Conservation (phyloP, 2,329 filamentous ascomycete species). For the Cadophora gregata region DNA sequence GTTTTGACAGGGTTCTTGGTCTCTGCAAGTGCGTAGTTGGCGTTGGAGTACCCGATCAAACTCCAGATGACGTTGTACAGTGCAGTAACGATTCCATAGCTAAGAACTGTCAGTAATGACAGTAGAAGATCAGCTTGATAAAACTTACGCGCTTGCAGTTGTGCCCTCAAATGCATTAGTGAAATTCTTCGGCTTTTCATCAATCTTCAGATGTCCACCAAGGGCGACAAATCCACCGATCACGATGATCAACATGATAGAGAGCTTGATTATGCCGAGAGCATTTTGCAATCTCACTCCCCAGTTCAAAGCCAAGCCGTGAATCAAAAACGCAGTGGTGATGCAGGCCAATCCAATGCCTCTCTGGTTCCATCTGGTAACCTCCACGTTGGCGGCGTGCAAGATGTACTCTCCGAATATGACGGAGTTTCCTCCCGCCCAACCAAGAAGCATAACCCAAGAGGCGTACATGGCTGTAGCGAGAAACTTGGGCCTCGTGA, state of each 20-base stretch:
- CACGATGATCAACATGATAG: slow-evolving; percentile 69
- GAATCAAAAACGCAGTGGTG: slow-evolving; percentile 68
- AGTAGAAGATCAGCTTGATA: not conserved
- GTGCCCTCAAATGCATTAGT: slow-evolving; percentile 68
- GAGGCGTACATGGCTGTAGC: slow-evolving; percentile 64
- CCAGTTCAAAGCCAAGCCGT: slow-evolving; percentile 68
- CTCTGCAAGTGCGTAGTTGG: slow-evolving; percentile 70
- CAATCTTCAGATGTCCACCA: slow-evolving; percentile 62
- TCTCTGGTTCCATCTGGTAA: slow-evolving; percentile 70
- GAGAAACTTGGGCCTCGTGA: slow-evolving; percentile 64
- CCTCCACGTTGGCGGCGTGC: slow-evolving; percentile 66
- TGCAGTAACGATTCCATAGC: slow-evolving; percentile 68
- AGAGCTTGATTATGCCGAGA: slow-evolving; percentile 69
- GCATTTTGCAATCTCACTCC: slow-evolving; percentile 71
- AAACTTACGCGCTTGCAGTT: slow-evolving; percentile 60
- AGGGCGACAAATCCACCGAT: slow-evolving; percentile 64
- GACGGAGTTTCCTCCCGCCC: slow-evolving; percentile 71
- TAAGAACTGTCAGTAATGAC: not conserved
- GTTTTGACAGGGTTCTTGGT: slow-evolving; percentile 69
- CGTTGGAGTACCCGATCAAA: slow-evolving; percentile 72
- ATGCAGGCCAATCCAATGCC: slow-evolving; percentile 71
- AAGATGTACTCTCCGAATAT: slow-evolving; percentile 75
- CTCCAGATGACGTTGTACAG: slow-evolving; percentile 76
- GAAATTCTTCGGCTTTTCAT: slow-evolving; percentile 66
- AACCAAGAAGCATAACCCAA: slow-evolving; percentile 68